Evolutionary conservation across 768 basidiomycete genomes (phyloP).

Genomic region (Lyophyllum shimeji): DNA sequence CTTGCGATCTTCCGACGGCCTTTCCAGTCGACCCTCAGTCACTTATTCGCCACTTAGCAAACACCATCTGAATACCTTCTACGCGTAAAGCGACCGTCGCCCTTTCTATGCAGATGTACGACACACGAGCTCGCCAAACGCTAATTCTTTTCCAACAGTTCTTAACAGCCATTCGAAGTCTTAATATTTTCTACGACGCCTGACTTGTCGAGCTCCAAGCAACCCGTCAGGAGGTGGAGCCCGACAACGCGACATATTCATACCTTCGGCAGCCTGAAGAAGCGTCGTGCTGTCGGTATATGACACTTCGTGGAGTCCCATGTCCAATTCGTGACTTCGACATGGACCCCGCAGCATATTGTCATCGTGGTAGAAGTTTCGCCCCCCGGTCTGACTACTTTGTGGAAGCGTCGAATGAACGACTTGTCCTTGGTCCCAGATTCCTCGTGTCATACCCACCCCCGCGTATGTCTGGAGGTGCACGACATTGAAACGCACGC

Average conservation of each 20-base stretch:
- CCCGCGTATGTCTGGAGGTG: too few species aligned
- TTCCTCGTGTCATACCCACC: conserved; percentile 36
- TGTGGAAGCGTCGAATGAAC: conserved; percentile 7
- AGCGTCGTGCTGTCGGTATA: too few species aligned
- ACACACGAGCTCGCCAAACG: background rate
- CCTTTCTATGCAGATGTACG: background rate
- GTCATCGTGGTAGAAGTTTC: conserved; percentile 45
- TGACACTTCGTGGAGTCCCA: conserved; percentile 30
- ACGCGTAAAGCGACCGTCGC: conserved; percentile 20
- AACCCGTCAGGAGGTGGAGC: conserved; percentile 41
- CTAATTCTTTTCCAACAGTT: conserved; percentile 23
- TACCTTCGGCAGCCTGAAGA: conserved; percentile 37
- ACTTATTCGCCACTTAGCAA: too few species aligned
- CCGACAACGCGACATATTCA: conserved; percentile 19
- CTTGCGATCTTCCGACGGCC: conserved; percentile 4
- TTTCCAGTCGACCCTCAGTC: conserved; percentile 12
- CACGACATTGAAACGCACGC: too few species aligned
- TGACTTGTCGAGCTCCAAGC: conserved; percentile 49
- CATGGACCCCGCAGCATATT: conserved; percentile 69
- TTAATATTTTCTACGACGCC: conserved; percentile 24
- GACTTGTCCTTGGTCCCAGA: too few species aligned
- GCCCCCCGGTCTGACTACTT: background rate
- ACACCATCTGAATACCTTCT: too few species aligned
- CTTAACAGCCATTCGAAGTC: conserved; percentile 24
- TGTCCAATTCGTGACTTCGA: conserved; percentile 53